Conservation (phyloP, 1,284 basidiomycete genomes). For the Sutorius eximius region DNA sequence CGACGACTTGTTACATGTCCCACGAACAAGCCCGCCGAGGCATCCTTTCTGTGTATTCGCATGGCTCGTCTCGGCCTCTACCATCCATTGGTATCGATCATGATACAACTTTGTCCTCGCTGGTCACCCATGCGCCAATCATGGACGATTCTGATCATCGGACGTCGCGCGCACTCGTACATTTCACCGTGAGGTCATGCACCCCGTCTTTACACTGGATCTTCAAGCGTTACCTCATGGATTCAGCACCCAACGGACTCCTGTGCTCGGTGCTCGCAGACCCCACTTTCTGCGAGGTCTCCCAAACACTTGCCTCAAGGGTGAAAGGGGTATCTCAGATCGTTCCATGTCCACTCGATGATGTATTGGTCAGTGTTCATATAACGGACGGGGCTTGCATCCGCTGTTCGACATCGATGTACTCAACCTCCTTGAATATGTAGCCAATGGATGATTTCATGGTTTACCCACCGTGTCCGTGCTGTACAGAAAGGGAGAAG, state of each 20-base stretch:
- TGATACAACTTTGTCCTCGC: slow-evolving; percentile 45
- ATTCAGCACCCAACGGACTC: slow-evolving; percentile 14
- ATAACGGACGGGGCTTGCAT: slow-evolving; percentile 11
- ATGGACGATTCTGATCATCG: slow-evolving; percentile 17
- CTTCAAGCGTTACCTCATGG: slow-evolving; percentile 37
- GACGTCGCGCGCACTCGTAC: slow-evolving; percentile 34
- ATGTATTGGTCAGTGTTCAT: slow-evolving; percentile 32
- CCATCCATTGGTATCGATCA: slow-evolving; percentile 44
- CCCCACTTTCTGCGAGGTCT: slow-evolving; percentile 12
- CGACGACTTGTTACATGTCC: slow-evolving; percentile 10
- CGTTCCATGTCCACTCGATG: slow-evolving; percentile 6
- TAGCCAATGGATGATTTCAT: slow-evolving; percentile 44
- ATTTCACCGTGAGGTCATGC: slow-evolving; percentile 45
- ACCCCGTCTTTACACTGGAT: slow-evolving; percentile 37
- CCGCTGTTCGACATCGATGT: slow-evolving; percentile 21
- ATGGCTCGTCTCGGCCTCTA: neutral
- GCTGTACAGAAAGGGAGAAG: slow-evolving; percentile 24
- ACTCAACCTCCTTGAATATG: slow-evolving; percentile 33
- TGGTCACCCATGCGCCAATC: slow-evolving; percentile 42
- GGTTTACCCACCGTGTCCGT: slow-evolving; percentile 37
- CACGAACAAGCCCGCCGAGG: slow-evolving; percentile 35
- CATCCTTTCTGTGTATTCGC: slow-evolving; percentile 8
- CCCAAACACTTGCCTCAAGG: slow-evolving; percentile 13
- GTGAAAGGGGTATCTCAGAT: slow-evolving; percentile 15
- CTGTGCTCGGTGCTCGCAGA: slow-evolving; percentile 26